These are phyloP conservation scores for Trichoderma simmonsii DNA, from an alignment of 2,329 filamentous ascomycete species.

Conservation along the genomic window DNA sequence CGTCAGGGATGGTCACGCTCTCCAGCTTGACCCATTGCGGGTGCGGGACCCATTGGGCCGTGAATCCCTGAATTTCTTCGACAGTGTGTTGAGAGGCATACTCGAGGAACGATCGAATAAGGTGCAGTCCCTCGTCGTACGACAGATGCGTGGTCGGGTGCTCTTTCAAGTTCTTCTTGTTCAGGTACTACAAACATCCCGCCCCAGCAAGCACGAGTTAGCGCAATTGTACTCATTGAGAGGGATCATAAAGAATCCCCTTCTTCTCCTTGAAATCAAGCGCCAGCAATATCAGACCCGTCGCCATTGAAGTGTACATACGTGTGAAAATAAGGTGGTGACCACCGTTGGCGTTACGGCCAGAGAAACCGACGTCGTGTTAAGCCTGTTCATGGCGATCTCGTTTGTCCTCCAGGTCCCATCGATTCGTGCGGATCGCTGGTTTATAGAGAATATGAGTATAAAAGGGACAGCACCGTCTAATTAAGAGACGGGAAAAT, in stretches of 20 bases:
- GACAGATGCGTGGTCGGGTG: constrained; percentile 88
- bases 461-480: background rate
- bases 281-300: background rate
- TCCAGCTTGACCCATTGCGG: constrained; percentile 85
- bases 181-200: constrained; percentile 63
- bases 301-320: constrained; percentile 40
- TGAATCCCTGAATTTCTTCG: constrained; percentile 91
- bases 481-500: background rate
- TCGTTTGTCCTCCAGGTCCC: background rate
- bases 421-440: background rate
- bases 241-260: background rate
- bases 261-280: background rate
- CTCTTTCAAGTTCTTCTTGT: constrained; percentile 69
- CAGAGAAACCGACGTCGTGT: constrained; percentile 75
- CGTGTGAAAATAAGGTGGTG: constrained; percentile 82
- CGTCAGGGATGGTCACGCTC: constrained; percentile 60
- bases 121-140: constrained; percentile 86
- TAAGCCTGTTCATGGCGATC: constrained; percentile 53
- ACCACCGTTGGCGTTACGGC: constrained; percentile 87
- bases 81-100: constrained; percentile 87
- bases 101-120: constrained; percentile 80
- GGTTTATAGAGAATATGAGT: background rate
- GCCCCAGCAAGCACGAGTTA: background rate
- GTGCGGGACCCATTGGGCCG: constrained; percentile 83
- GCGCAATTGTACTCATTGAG: background rate